phyloP scores from a whole-genome alignment of 805 yeast species.

The Nakazawaea laoshanensis region DNA sequence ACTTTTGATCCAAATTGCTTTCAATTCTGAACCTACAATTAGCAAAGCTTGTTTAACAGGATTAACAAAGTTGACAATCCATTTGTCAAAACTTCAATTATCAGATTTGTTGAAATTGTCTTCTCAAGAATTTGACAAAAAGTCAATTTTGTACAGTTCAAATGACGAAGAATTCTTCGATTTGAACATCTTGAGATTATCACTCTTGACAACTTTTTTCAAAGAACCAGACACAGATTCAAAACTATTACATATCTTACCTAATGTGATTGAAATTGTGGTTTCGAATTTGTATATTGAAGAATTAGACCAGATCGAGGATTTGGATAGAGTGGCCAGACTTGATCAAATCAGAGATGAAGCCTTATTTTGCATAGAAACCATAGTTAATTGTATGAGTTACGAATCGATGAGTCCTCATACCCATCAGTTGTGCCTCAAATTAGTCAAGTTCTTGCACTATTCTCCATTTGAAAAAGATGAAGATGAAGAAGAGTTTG shows the following conservation, averaged over 20 bases:
- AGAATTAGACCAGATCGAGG: constrained; percentile 23
- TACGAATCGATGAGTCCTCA: constrained; percentile 21
- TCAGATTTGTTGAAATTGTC: constrained; percentile 14
- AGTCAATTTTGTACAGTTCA: neutral
- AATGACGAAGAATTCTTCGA: constrained; percentile 3
- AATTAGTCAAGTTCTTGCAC: constrained; percentile 22
- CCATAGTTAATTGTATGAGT: constrained; percentile 30
- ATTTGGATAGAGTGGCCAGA: constrained; percentile 32
- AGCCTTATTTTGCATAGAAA: constrained; percentile 29
- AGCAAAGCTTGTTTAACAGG: constrained; percentile 36
- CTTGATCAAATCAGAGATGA: constrained; percentile 44
- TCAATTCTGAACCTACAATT: constrained; percentile 32
- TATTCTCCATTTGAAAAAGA: constrained; percentile 40
- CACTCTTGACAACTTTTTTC: constrained; percentile 10
- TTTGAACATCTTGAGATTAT: constrained; percentile 7
- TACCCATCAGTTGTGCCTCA: constrained; percentile 19
- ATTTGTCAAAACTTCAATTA: constrained; percentile 16
- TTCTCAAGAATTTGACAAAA: constrained; percentile 10
- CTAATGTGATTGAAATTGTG: constrained; percentile 12
- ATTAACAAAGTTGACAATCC: constrained; percentile 23
- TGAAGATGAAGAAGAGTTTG: constrained; percentile 23
- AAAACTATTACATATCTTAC: constrained; percentile 3
- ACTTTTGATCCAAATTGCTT: constrained; percentile 26
- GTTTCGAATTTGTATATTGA: constrained; percentile 14
- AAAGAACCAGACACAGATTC: constrained; percentile 6